Conservation (phyloP, 1,139 yeast species). For the Blastobotrys capitulatus region DNA sequence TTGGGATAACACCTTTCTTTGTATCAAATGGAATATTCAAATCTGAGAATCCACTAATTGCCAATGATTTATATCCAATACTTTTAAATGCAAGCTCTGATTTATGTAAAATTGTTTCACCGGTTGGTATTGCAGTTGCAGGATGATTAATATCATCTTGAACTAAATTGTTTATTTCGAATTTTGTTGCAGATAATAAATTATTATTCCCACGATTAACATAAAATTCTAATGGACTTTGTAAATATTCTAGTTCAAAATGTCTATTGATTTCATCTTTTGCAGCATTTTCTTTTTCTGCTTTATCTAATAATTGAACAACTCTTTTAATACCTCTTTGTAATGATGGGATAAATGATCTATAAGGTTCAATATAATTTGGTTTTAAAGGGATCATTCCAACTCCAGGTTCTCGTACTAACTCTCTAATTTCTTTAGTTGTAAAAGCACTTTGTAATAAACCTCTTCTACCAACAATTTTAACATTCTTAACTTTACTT, state of each 20-base stretch:
- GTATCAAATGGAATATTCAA: slow-evolving; percentile 51
- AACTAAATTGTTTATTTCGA: slow-evolving; percentile 43
- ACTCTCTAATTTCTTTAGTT: slow-evolving; percentile 84
- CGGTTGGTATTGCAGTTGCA: slow-evolving; percentile 40
- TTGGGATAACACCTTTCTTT: slow-evolving; percentile 49
- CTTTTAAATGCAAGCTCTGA: slow-evolving; percentile 75
- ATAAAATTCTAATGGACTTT: slow-evolving; percentile 57
- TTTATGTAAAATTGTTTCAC: slow-evolving; percentile 36
- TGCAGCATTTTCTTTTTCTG: slow-evolving; percentile 21
- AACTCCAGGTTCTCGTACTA: slow-evolving; percentile 57
- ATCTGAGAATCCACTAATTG: slow-evolving; percentile 51
- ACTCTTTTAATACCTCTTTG: slow-evolving; percentile 69
- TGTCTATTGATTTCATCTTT: slow-evolving; percentile 30
- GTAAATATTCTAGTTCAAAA: slow-evolving; percentile 69
- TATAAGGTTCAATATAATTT: slow-evolving; percentile 39
- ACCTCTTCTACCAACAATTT: slow-evolving; percentile 83
- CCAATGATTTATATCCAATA: slow-evolving; percentile 74
- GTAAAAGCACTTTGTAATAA: slow-evolving; percentile 76
- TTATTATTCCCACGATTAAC: slow-evolving; percentile 33
- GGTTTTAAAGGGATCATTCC: slow-evolving; percentile 53
- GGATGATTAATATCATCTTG: slow-evolving; percentile 29
- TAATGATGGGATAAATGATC: slow-evolving; percentile 38
- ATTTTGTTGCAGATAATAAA: slow-evolving; percentile 44
- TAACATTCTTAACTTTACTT: slow-evolving; percentile 56
- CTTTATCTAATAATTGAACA: slow-evolving; percentile 56